Evolutionary conservation across 1,284 basidiomycete species (phyloP).

Genomic region (Ceratobasidium sp.): DNA sequence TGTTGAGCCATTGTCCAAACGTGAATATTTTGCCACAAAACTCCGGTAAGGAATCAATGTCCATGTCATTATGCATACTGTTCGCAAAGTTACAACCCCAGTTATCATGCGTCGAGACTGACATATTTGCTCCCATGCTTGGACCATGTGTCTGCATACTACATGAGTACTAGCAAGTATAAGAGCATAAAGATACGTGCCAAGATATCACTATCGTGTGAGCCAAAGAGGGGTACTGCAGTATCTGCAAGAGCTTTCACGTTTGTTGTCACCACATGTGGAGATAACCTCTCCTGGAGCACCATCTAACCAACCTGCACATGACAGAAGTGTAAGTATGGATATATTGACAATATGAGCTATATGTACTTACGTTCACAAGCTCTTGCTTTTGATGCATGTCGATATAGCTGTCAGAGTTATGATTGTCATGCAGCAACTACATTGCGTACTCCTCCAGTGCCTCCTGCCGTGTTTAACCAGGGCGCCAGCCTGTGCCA

Average conservation of each 20-base stretch:
- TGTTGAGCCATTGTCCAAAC: constrained; percentile 16
- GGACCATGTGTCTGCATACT: constrained; percentile 3
- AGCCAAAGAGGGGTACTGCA: constrained; percentile 4
- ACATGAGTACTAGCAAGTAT: neutral
- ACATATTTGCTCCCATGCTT: constrained; percentile 23
- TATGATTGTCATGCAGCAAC: neutral
- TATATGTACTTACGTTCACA: neutral
- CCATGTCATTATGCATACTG: neutral
- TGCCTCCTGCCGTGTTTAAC: neutral
- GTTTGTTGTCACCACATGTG: neutral
- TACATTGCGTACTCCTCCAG: neutral
- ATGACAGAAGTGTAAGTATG: too few species aligned
- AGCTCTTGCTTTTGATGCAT: neutral
- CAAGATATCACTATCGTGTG: neutral
- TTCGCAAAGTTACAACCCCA: constrained; percentile 7
- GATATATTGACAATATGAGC: too few species aligned
- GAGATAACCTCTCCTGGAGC: neutral
- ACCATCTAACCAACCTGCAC: neutral
- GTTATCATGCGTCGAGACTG: neutral
- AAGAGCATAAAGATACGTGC: neutral
- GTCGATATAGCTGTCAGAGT: neutral
- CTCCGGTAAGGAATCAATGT: neutral
- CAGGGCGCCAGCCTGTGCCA: neutral
- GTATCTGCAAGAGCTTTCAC: neutral
- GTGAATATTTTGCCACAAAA: constrained; percentile 19